Evolutionary conservation across 2,329 filamentous ascomycete species (phyloP), one percentile per base, ranked within the genome.

Genomic region (Colletotrichum endophyticum): DNA sequence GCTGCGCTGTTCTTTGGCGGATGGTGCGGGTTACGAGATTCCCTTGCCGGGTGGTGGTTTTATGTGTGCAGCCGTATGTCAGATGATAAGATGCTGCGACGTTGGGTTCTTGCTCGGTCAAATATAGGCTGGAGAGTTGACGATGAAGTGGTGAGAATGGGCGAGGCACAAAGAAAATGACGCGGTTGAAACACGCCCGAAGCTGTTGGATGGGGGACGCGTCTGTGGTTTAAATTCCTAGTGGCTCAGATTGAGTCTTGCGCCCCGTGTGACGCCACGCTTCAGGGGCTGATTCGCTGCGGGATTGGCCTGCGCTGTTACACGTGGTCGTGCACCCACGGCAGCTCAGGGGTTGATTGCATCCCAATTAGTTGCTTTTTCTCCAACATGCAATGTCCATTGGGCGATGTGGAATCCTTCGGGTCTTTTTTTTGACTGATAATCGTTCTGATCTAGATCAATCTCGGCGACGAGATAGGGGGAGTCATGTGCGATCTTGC

Each of bases 61-160:
- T 4, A 49, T 12, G 0, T n/a, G 44, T 22, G 44, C 44, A 22
- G 44, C 0, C 11, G 44, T 12, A 3, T 3, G 44, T 49, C 28
- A 30, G 28, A 9, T 30, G 28, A 30, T 16, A 19, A 19, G 36
- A 19, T 2, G 7, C 4, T 39, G 36, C 15, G 36, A 39, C 16
- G 36, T 39, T 39, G 36, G 16, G 30, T 12, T 32, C 15, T 44
- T 22, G 44, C 44, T 53, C 44, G 12, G 44, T 22, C 44, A 22
- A 53, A 53, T 53, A 53, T 53, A 8, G 19, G 39, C 0, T 0
- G 19, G 19, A 0, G 9, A 12, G 39, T 49, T 0, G 39, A 12
- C 19, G 39, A 1, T 49, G 39, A 44, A 13, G n/a, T 53, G 0
- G 44, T 53, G 0, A 22, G n/a, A 53, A 8, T 53, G 44, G 0